Percentiles rank a stretch among this genome's conserved stretches.
These are phyloP conservation scores for Penicillium fimorum DNA, from an alignment of 495 filamentous ascomycete species.

Conservation along the genomic window DNA sequence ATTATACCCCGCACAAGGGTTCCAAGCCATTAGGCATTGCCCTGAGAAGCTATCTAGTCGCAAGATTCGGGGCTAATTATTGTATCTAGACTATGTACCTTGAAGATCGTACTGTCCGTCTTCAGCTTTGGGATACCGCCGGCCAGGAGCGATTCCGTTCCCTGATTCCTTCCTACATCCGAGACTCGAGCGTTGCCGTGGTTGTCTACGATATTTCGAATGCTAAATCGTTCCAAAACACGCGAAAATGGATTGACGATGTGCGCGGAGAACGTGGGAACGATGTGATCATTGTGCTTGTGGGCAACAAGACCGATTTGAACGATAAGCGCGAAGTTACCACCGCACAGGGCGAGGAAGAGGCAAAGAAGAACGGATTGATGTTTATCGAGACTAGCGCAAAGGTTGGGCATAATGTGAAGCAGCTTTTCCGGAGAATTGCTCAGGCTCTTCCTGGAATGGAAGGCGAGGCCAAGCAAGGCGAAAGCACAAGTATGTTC, in stretches of 20 bases:
- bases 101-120: constrained; percentile 93
- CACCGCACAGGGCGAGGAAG: constrained; percentile 90
- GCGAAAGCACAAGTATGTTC: constrained; percentile 61
- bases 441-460: constrained; percentile 96
- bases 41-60: not conserved
- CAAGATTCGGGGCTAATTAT: constrained; percentile 7
- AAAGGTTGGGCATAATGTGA: constrained; percentile 97
- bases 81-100: constrained; percentile 89
- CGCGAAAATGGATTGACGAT: constrained; percentile 98
- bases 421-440: constrained; percentile 93
- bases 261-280: constrained; percentile 94
- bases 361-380: constrained; percentile 93
- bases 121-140: constrained; percentile 98
- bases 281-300: constrained; percentile 97
- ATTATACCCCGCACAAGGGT: constrained; percentile 7
- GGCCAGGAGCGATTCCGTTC: constrained; percentile 97
- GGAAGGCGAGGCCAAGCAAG: constrained; percentile 74
- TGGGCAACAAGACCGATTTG: constrained; percentile 98
- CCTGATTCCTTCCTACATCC: constrained; percentile 96
- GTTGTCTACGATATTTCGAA: constrained; percentile 99
- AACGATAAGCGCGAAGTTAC: constrained; percentile 97
- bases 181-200: constrained; percentile 93
- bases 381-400: constrained; percentile 99
- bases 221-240: constrained; percentile 94
- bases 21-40: not conserved